phyloP scores from a whole-genome alignment of 192 early-diverging fungal genomes.

The Cladochytrium replicatum region DNA sequence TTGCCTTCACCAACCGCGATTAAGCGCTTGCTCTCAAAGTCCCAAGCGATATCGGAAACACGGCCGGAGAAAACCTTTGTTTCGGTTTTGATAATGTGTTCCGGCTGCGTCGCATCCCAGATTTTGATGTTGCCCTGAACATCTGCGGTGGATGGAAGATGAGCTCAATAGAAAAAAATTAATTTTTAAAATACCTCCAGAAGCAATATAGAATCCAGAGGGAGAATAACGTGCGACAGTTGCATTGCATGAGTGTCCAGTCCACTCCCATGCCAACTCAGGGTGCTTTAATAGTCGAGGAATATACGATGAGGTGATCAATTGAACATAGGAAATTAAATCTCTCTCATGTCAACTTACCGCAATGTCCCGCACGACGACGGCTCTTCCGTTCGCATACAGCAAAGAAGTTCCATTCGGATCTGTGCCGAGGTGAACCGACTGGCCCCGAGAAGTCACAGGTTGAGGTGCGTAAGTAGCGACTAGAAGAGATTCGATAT shows the following conservation, averaged over 20 bases:
- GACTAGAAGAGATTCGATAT: too few relatives aligned
- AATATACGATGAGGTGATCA: too few relatives aligned
- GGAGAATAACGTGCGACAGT: slow-evolving; percentile 87
- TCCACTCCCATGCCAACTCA: slow-evolving; percentile 68
- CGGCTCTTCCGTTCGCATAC: slow-evolving; percentile 82
- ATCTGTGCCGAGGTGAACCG: slow-evolving; percentile 70
- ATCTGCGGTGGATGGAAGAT: too few relatives aligned
- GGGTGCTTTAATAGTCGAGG: slow-evolving; percentile 56
- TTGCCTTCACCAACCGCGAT: slow-evolving; percentile 93
- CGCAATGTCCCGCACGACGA: slow-evolving; percentile 75
- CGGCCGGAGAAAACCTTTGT: slow-evolving; percentile 59
- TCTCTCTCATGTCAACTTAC: too few relatives aligned
- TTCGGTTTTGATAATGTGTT: slow-evolving; percentile 75
- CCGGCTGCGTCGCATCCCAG: slow-evolving; percentile 78
- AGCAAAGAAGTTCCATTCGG: slow-evolving; percentile 74
- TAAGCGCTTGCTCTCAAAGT: slow-evolving; percentile 89
- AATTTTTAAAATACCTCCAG: slow-evolving; percentile 73
- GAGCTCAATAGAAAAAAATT: too few relatives aligned
- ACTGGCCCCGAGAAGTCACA: slow-evolving; percentile 65
- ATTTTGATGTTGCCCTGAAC: slow-evolving; percentile 83
- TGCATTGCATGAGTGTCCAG: slow-evolving; percentile 61
- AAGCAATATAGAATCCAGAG: slow-evolving; percentile 91
- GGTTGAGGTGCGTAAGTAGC: slow-evolving; percentile 65
- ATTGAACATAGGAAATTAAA: too few relatives aligned
- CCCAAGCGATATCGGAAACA: slow-evolving; percentile 88